Percentiles rank a stretch among this genome's conserved stretches.
Evolutionary conservation across 2,329 filamentous ascomycete species (phyloP).

Genomic region (Ophiostoma tasmaniense): DNA sequence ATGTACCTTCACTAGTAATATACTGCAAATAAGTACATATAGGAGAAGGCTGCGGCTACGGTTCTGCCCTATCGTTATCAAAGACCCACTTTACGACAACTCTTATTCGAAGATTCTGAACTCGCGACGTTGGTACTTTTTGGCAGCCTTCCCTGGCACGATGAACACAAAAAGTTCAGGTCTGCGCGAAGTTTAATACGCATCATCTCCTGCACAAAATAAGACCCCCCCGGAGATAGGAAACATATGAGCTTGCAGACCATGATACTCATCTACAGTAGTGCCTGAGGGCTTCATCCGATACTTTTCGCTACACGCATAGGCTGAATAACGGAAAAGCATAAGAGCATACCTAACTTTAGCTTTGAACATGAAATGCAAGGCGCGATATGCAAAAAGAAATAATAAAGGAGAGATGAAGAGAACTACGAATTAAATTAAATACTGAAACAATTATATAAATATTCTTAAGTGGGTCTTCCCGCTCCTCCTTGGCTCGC

Average conservation of each 20-base stretch:
- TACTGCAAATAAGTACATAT: background rate
- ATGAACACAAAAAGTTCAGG: no score
- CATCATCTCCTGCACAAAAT: no score
- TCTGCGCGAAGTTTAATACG: no score
- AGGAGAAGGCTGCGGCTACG: constrained; percentile 2
- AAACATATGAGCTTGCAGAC: no score
- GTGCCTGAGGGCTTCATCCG: no score
- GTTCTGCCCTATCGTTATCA: constrained; percentile 7
- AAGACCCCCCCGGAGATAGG: no score
- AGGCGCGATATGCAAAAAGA: background rate
- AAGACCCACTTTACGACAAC: background rate
- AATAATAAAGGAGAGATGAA: background rate
- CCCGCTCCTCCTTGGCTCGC: constrained; percentile 2
- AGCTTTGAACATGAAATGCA: no score
- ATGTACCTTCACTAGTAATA: background rate
- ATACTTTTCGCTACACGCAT: no score
- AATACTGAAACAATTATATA: background rate
- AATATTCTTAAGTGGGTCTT: background rate
- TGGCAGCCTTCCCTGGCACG: no score
- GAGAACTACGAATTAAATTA: background rate
- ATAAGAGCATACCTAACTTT: background rate
- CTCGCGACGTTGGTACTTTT: background rate
- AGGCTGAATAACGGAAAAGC: background rate
- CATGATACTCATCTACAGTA: no score
- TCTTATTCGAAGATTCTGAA: background rate